These are phyloP conservation scores for Colletotrichum trifolii DNA, from an alignment of 2,329 filamentous ascomycete genomes.

Conservation along the genomic window DNA sequence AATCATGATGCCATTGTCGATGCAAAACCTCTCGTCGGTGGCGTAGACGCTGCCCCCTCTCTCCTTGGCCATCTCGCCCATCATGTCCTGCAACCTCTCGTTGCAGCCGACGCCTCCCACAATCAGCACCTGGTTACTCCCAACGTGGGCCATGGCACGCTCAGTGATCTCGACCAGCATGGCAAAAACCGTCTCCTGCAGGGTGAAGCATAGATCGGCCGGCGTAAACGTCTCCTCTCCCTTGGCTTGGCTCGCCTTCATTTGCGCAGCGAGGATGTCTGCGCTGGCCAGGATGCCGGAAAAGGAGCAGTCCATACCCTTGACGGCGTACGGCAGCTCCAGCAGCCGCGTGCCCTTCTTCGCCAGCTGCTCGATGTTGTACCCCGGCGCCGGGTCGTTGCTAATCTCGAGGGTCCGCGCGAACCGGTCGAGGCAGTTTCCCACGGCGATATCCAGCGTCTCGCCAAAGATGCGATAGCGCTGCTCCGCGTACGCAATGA, in stretches of 20 bases:
- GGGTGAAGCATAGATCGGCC: constrained; percentile 89
- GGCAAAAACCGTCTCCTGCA: constrained; percentile 95
- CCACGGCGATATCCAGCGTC: constrained; percentile 95
- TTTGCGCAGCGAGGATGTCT: constrained; percentile 80
- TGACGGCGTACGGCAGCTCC: constrained; percentile 94
- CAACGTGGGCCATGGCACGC: constrained; percentile 97
- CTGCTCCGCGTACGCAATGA: constrained; percentile 95
- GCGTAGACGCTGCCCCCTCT: constrained; percentile 91
- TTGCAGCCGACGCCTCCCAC: constrained; percentile 98
- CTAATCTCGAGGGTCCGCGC: constrained; percentile 90
- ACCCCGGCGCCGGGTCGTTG: constrained; percentile 96
- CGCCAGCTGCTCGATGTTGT: constrained; percentile 97
- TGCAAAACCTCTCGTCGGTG: constrained; percentile 97
- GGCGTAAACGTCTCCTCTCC: constrained; percentile 73
- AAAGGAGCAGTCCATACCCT: constrained; percentile 99
- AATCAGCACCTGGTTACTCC: constrained; percentile 88
- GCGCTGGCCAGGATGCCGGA: constrained; percentile 88
- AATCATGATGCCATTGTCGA: constrained; percentile 99
- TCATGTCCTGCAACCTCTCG: constrained; percentile 95
- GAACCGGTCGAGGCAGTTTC: constrained; percentile 96
- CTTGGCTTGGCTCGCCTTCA: constrained; percentile 61
- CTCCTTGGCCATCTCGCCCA: constrained; percentile 93
- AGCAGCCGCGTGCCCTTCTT: constrained; percentile 78
- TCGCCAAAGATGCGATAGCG: constrained; percentile 98
- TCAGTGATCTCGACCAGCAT: constrained; percentile 99